These are phyloP conservation scores for Pueraria montana DNA, from an alignment of 306 rosid species.

Conservation along the genomic window DNA sequence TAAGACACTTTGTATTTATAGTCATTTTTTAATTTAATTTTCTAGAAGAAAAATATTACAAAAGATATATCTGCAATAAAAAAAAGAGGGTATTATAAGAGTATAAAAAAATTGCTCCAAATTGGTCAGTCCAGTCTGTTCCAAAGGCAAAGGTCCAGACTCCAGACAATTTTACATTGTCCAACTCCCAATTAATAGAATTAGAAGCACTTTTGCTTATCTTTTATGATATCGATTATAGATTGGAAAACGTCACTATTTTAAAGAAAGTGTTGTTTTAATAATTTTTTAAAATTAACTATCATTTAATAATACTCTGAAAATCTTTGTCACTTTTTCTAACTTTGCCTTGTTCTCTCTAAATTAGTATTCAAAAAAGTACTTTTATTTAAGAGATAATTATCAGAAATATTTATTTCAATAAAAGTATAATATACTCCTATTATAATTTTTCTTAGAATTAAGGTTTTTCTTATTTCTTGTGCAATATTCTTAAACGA, in stretches of 20 bases:
- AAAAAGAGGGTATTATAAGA: background rate
- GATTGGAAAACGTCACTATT: background rate
- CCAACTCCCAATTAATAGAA: background rate
- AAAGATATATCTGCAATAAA: background rate
- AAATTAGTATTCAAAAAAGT: background rate
- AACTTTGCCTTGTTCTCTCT: background rate
- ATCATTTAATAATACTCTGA: background rate
- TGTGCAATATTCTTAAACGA: background rate
- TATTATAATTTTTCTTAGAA: background rate
- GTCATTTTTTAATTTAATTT: too few relatives aligned
- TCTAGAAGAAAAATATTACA: too few relatives aligned
- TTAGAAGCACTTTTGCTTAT: background rate
- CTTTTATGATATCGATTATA: too few relatives aligned
- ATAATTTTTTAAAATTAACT: too few relatives aligned
- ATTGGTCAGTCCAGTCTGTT: too few relatives aligned
- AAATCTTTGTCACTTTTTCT: background rate
- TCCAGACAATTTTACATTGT: background rate
- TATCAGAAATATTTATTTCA: background rate
- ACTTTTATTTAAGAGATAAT: background rate
- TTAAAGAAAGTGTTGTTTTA: background rate
- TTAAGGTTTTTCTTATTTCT: background rate
- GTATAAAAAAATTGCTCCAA: background rate
- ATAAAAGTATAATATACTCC: background rate
- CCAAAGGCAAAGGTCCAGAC: too few relatives aligned
- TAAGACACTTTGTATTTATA: too few relatives aligned